phyloP scores from a whole-genome alignment of 2,329 filamentous ascomycete species.

The Aspergillus pseudoviridinutans region DNA sequence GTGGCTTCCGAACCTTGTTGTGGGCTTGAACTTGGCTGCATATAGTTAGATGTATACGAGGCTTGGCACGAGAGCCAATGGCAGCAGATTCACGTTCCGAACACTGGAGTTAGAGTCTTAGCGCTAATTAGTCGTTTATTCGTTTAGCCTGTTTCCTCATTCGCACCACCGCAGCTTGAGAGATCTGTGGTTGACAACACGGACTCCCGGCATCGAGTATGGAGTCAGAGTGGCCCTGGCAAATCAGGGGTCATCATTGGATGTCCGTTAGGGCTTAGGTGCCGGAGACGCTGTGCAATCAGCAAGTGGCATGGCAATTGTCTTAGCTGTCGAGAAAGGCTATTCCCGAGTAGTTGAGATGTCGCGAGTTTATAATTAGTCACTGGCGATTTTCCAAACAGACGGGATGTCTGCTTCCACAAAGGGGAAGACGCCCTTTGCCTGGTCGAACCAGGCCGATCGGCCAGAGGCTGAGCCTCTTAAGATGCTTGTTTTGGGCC shows the following conservation, averaged over 20 bases:
- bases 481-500: too few relatives aligned
- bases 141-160: too few relatives aligned
- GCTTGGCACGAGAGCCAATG: background rate
- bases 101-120: background rate
- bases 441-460: background rate
- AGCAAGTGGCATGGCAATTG: background rate
- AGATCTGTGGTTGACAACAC: background rate
- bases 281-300: background rate
- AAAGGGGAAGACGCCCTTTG: background rate
- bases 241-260: background rate
- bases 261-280: constrained; percentile 7
- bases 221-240: background rate
- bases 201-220: background rate
- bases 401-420: background rate
- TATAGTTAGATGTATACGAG: background rate
- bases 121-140: too few relatives aligned
- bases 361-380: background rate
- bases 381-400: background rate
- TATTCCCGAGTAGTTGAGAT: too few relatives aligned
- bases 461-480: background rate
- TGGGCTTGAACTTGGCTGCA: background rate
- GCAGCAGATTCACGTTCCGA: background rate
- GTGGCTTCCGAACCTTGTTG: background rate
- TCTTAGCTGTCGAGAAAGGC: background rate
- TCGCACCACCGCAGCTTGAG: background rate